These are phyloP conservation scores for Ophiostoma sp. DNA, from an alignment of 2,329 filamentous ascomycete genomes.

Conservation along the genomic window DNA sequence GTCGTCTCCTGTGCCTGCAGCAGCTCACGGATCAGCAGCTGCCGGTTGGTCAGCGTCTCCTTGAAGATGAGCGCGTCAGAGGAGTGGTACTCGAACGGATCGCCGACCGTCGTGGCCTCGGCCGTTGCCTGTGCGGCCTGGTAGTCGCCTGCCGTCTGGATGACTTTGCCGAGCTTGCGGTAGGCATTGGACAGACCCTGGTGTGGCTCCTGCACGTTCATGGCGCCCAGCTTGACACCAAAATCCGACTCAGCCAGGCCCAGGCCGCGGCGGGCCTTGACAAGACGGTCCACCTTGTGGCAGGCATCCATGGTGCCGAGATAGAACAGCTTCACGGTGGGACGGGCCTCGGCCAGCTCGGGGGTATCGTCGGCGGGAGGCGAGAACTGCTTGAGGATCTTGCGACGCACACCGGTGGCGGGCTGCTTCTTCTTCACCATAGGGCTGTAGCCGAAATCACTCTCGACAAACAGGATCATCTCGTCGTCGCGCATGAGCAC, in stretches of 20 bases:
- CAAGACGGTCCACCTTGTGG: slow-evolving; percentile 90
- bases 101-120: slow-evolving; percentile 89
- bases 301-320: slow-evolving; percentile 93
- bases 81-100: slow-evolving; percentile 91
- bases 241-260: slow-evolving; percentile 90
- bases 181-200: slow-evolving; percentile 83
- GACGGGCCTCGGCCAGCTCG: slow-evolving; percentile 82
- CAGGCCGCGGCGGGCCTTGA: slow-evolving; percentile 84
- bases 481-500: slow-evolving; percentile 93
- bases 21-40: slow-evolving; percentile 90
- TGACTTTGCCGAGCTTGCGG: slow-evolving; percentile 86
- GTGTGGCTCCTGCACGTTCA: slow-evolving; percentile 88
- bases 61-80: slow-evolving; percentile 97
- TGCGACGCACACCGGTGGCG: slow-evolving; percentile 87
- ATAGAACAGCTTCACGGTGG: slow-evolving; percentile 92
- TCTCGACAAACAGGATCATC: slow-evolving; percentile 97
- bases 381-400: slow-evolving; percentile 96
- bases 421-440: slow-evolving; percentile 94
- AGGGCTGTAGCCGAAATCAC: slow-evolving; percentile 95
- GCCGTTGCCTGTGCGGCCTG: slow-evolving; percentile 95
- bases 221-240: slow-evolving; percentile 78
- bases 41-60: slow-evolving; percentile 93
- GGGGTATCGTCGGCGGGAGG: slow-evolving; percentile 96
- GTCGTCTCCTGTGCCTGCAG: slow-evolving; percentile 84
- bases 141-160: slow-evolving; percentile 90